Conservation (phyloP, 169 alveolate species). For the Perkinsus chesapeaki region DNA sequence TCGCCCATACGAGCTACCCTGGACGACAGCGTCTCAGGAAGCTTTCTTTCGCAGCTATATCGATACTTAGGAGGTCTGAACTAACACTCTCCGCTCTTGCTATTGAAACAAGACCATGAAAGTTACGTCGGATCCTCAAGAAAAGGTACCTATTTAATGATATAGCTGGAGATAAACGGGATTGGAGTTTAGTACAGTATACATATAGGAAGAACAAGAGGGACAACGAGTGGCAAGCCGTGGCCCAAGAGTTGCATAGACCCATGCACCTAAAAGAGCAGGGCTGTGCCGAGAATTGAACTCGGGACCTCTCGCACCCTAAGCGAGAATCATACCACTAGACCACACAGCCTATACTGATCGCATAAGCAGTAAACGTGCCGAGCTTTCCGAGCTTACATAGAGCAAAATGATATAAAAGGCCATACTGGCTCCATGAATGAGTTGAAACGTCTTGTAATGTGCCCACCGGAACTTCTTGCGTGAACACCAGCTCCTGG, state of each 20-base stretch:
- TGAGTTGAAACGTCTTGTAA: background rate
- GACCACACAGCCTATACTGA: constrained; percentile 57
- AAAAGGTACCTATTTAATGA: background rate
- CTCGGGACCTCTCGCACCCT: constrained; percentile 78
- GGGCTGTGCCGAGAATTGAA: background rate
- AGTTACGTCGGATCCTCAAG: background rate
- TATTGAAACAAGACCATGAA: background rate
- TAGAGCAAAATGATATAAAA: background rate
- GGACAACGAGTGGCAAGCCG: background rate
- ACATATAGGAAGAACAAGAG: background rate
- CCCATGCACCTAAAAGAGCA: background rate
- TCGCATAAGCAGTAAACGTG: background rate
- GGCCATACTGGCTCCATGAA: background rate
- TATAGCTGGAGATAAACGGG: background rate
- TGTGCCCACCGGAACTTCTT: background rate
- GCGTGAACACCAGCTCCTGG: background rate
- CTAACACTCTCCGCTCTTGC: background rate
- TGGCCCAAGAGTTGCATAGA: background rate
- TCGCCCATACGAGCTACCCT: background rate
- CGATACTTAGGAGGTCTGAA: background rate
- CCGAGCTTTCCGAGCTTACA: background rate
- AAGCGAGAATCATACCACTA: constrained; percentile 97
- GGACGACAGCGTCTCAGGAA: background rate
- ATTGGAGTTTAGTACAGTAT: background rate
- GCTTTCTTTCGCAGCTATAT: background rate